Evolutionary conservation across 345 rosid genomes (phyloP), one percentile per base, ranked within the genome.

Genomic region (Clarkia xantiana): DNA sequence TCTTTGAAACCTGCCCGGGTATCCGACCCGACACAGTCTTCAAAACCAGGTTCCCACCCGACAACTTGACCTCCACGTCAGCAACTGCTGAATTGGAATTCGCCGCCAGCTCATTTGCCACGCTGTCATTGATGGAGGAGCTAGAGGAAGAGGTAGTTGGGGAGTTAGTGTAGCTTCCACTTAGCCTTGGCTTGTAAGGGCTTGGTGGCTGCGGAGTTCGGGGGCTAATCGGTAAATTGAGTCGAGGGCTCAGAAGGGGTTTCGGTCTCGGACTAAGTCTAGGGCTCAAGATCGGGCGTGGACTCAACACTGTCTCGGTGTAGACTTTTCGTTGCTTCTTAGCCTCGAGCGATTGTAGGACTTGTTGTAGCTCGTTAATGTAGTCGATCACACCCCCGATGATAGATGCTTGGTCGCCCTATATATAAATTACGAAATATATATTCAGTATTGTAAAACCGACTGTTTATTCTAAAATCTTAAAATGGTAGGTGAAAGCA

Each of bases 321-420:
- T 72, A 84, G 25, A 73, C 85, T 63, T 87, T 93, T 55, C 99
- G 77, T 68, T 93, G 91, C 68, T 87, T 93, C 68, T 87, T 93
- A 61, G 95, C 82, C 52, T 87, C 95, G 0, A 93, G 72, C 1
- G 96, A 80, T 40, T 82, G 90, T 4, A 93, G 84, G 57, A 93
- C 59, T 71, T 93, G 99, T 45, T 87, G 95, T 63, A 93, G 66
- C 68, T 93, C 99, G 18, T 73, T 82, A 61, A 93, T 84, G 76
- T 87, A 93, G 58, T 93, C 94, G 58, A 87, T 93, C 8, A 93
- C 99, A 3, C 99, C 99, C 39, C 94, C 96, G 18, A 93, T 93
- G 38, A 87, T 87, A 14, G 99, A 93, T 55, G 99, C 99, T 80
- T 87, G 99, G 63, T 93, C 99, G 55, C 96, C 96, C 96, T 93